These are phyloP conservation scores for Fusarium floridanum DNA, from an alignment of 2,329 filamentous ascomycete genomes.

Conservation along the genomic window DNA sequence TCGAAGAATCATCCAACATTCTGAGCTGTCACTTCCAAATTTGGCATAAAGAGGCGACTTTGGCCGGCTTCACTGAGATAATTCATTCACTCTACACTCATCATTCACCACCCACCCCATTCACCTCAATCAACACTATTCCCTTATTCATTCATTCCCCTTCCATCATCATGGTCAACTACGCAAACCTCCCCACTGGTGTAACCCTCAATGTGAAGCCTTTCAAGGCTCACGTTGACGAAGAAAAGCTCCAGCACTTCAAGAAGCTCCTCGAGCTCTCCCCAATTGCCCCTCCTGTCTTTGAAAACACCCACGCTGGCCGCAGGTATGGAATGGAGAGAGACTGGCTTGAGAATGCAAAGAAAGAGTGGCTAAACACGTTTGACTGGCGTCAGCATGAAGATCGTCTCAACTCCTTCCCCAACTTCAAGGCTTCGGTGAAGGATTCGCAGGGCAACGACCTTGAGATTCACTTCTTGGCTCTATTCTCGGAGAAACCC, in stretches of 20 bases:
- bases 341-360: not conserved
- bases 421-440: slow-evolving; percentile 60
- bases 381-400: slow-evolving; percentile 61
- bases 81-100: not conserved
- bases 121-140: not conserved
- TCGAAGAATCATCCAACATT: not conserved
- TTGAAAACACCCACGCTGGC: slow-evolving; percentile 60
- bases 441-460: slow-evolving; percentile 43
- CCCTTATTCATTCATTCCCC: not conserved
- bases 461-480: slow-evolving; percentile 65
- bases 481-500: slow-evolving; percentile 63
- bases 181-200: not conserved
- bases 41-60: not conserved
- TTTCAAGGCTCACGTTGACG: not conserved
- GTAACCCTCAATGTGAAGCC: not conserved
- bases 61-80: not conserved
- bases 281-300: slow-evolving; percentile 61
- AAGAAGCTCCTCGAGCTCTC: slow-evolving; percentile 61
- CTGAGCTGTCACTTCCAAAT: not conserved
- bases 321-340: slow-evolving; percentile 47
- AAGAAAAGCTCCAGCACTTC: slow-evolving; percentile 51
- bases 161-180: not conserved
- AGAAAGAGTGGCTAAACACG: slow-evolving; percentile 53
- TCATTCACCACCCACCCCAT: not conserved
- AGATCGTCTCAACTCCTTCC: slow-evolving; percentile 59